Evolutionary conservation across 345 rosid species (phyloP).

Genomic region (Brassica rapa): DNA sequence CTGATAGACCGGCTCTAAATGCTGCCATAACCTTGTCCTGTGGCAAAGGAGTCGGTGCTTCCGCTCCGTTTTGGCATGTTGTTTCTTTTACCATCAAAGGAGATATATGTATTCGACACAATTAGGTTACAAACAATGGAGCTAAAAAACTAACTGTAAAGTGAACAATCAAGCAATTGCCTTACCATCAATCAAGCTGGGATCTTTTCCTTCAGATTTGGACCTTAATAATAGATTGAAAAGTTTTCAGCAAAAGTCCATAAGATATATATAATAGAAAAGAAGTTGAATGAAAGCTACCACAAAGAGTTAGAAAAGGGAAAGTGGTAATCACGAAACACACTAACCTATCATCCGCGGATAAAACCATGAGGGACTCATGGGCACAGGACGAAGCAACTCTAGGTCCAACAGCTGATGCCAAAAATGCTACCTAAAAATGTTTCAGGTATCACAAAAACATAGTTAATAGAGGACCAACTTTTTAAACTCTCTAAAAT

Average conservation of each 20-base stretch:
- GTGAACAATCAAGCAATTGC: slow-evolving; percentile 20
- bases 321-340: neutral
- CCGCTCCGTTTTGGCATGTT: slow-evolving; percentile 53
- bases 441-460: slow-evolving; percentile 18
- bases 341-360: slow-evolving; percentile 74
- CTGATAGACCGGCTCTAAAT: slow-evolving; percentile 85
- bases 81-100: slow-evolving; percentile 46
- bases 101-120: slow-evolving; percentile 14
- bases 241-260: slow-evolving; percentile 28
- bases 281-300: neutral
- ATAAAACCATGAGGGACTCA: slow-evolving; percentile 79
- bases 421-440: slow-evolving; percentile 88
- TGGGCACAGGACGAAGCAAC: slow-evolving; percentile 99
- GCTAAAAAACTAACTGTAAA: neutral
- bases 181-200: slow-evolving; percentile 42
- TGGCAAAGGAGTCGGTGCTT: slow-evolving; percentile 53
- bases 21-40: slow-evolving; percentile 74
- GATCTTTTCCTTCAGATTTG: slow-evolving; percentile 59
- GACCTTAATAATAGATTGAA: slow-evolving; percentile 50
- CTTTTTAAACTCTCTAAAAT: slow-evolving; percentile 6
- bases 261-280: neutral
- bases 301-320: neutral
- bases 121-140: slow-evolving; percentile 10
- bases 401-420: slow-evolving; percentile 96
- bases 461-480: slow-evolving; percentile 7